Conservation (phyloP, 768 basidiomycete genomes). For the Naganishia kalamii region DNA sequence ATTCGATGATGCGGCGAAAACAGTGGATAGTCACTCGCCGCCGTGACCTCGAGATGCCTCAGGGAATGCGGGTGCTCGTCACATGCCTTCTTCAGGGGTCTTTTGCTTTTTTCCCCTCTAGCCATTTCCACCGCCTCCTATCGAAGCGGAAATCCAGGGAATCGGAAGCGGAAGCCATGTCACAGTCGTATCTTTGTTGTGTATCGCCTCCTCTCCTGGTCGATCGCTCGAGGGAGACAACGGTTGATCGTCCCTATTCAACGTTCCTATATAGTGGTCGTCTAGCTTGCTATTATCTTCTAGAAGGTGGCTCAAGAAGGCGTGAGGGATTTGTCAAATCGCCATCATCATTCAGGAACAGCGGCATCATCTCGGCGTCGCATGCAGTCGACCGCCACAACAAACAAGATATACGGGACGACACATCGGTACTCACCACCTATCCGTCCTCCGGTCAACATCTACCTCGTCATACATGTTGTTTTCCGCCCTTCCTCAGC, state of each 20-base stretch:
- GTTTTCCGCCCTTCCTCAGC: neutral
- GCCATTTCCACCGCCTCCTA: neutral
- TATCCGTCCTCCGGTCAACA: neutral
- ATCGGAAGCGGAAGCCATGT: neutral
- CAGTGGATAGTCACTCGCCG: too few relatives aligned
- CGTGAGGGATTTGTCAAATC: too few relatives aligned
- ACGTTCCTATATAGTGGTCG: neutral
- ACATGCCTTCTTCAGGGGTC: too few relatives aligned
- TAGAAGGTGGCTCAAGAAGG: neutral
- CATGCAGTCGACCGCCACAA: neutral
- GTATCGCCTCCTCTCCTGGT: too few relatives aligned
- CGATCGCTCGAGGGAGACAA: neutral
- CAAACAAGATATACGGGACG: slow-evolving; percentile 5
- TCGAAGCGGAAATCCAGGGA: neutral
- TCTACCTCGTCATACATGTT: neutral
- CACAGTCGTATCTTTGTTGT: too few relatives aligned
- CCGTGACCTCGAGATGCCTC: too few relatives aligned
- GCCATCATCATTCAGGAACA: too few relatives aligned
- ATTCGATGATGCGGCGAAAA: too few relatives aligned
- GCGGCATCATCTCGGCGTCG: neutral
- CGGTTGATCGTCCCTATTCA: neutral
- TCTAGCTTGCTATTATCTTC: neutral
- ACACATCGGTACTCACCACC: neutral
- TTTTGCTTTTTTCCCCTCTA: neutral
- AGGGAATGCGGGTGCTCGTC: too few relatives aligned